Base-by-base conservation (phyloP, 768 basidiomycete genomes). In the Boletus barrowsii region DNA sequence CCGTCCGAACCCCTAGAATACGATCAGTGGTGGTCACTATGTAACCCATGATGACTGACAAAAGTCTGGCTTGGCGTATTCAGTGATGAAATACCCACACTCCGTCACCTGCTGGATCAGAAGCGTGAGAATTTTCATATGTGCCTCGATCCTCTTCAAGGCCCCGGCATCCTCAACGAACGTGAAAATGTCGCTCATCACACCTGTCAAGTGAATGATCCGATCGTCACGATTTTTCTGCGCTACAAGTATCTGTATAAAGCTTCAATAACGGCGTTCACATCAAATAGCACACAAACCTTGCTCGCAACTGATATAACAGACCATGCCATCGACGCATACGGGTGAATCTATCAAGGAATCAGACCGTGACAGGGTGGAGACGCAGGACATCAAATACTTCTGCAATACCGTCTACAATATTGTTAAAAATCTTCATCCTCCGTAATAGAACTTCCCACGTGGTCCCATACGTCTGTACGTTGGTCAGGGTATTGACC, bases 21-120 rank as follows among this genome's bases (percentile, higher is more conserved):
- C 4, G 10, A 20, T 49, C 20, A 49, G 40, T 22, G 30, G 10
- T 14, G 15, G 2, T 30, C 8, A 10, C 10, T 5, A 13, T 22
- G 37, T 10, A 20, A 13, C 13, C 5, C 22, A 5, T 6, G 10
- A n/a, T 17, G 20, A 41, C 48, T 41, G 30, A 49, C 48, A 41
- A 9, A 41, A 41, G 39, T 32, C 32, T 13, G 30, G 39, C 13
- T 44, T 52, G 14, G 29, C 36, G 8, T 52, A 52, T 4, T 52
- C 44, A 7, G 36, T 13, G 29, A 52, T 40, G 44, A 52, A 52
- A 18, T 30, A 52, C 14, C 44, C 51, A 10, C 51, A 51, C 35
- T 51, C 51, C n/a, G 42, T 51, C 35, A 51, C 35, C 15, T 51
- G 43, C 40, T 52, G 43, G 8, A 47, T 20, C 10, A 56, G 14